phyloP scores from a whole-genome alignment of 139 green algal genomes.

The Klebsormidium nitens region DNA sequence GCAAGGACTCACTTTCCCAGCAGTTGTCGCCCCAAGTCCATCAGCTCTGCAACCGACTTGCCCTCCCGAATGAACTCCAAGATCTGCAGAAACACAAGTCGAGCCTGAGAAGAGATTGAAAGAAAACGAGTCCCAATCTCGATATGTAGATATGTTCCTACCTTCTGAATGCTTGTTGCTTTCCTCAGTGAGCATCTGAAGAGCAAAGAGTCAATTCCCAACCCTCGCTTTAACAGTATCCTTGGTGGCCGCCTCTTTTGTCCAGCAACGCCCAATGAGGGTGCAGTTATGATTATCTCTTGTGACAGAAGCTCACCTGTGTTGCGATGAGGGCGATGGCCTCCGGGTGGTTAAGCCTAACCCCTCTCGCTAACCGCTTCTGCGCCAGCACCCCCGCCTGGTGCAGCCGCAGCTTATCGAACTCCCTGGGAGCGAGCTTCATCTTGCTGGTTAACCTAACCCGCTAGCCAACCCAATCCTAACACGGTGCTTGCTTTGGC shows the following conservation, averaged over 20 bases:
- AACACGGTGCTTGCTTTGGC: neutral
- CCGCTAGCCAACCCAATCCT: neutral
- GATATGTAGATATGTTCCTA: too few relatives aligned
- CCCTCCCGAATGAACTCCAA: constrained; percentile 46
- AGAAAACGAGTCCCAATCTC: neutral
- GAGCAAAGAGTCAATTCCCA: too few relatives aligned
- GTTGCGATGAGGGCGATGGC: constrained; percentile 43
- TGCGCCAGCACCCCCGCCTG: constrained; percentile 41
- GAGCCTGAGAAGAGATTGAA: neutral
- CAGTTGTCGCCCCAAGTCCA: constrained; percentile 37
- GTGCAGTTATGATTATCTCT: too few relatives aligned
- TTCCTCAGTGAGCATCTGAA: too few relatives aligned
- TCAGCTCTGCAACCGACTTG: constrained; percentile 43
- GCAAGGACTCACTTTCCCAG: constrained; percentile 46
- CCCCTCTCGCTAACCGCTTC: constrained; percentile 39
- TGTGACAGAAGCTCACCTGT: constrained; percentile 11
- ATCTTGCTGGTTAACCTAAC: constrained; percentile 25
- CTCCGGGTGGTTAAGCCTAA: constrained; percentile 46
- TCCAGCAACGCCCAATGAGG: too few relatives aligned
- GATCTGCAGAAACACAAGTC: constrained; percentile 9
- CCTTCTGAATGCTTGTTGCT: too few relatives aligned
- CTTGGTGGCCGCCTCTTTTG: too few relatives aligned
- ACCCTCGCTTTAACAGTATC: too few relatives aligned
- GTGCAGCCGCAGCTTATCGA: constrained; percentile 43
- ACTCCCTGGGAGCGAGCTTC: constrained; percentile 42